Base-by-base conservation (phyloP, 2,329 filamentous ascomycete species). In the Epichloe elymi region DNA sequence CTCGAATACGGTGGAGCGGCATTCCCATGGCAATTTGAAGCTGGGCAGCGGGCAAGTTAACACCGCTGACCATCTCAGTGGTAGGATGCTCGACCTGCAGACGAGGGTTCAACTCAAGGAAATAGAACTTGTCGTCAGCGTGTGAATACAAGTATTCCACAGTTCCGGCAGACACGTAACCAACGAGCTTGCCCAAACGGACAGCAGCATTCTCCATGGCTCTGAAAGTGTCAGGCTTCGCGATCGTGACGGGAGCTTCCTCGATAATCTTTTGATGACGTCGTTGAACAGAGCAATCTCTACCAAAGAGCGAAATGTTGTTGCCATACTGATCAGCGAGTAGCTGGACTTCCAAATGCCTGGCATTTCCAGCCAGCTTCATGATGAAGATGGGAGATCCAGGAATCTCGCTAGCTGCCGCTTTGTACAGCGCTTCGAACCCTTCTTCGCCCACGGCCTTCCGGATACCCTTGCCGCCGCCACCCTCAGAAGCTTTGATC, bases 331-430 rank as follows among this genome's bases (percentile, higher is more conserved):
- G 89, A 74, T 98, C 94, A 57, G 93, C 94, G 50, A 98, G 78
- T 58, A 98, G 76, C 73, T 98, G 93, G 53, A 98, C 94, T 71
- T 98, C 93, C 72, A 98, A 75, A 78, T 98, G 93, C 60, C 93
- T 79, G 40, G 93, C 93, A 66, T 95, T 95, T 60, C 91, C 93
- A 47, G 93, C 93, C 56, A 98, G 76, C 81, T 98, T 96, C 93
- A 98, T 98, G 74, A 98, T 95, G 79, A 98, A 98, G 71, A 98
- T 98, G 59, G 94, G 93, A 33, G 93, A 98, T 46, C 94, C 94
- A 11, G 93, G 94, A 59, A 98, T 97, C 70, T 98, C 94, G 68
- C 85, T 95, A 5, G 93, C 90, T 20, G 94, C 93, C 44, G 91
- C 93, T 70, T 94, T 93, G 78, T 97, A 98, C 44, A 97, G 76